Percentiles rank a stretch among this genome's conserved stretches.
Evolutionary conservation across 371 early-diverging fungal genomes (phyloP).

Genomic region (Actinomortierella wolfii): DNA sequence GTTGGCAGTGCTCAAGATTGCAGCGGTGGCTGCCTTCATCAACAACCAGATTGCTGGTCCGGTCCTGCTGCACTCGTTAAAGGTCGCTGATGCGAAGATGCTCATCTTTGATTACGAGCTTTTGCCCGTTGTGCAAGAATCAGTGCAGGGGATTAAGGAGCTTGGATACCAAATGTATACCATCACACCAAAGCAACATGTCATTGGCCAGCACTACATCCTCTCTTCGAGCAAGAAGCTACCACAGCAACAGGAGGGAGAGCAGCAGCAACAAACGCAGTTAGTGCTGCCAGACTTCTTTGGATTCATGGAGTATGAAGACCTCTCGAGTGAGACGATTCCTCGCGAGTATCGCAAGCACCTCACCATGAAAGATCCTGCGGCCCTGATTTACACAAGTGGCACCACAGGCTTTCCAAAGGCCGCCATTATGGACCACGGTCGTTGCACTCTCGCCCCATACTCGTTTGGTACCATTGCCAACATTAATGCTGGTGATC

Average conservation of each 20-base stretch:
- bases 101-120: slow-evolving; percentile 38
- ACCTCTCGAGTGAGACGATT: slow-evolving; percentile 15
- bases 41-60: slow-evolving; percentile 34
- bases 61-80: slow-evolving; percentile 29
- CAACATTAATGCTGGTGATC: slow-evolving; percentile 11
- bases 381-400: slow-evolving; percentile 32
- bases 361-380: slow-evolving; percentile 14
- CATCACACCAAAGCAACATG: slow-evolving; percentile 24
- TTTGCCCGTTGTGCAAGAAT: slow-evolving; percentile 9
- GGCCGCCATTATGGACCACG: slow-evolving; percentile 43
- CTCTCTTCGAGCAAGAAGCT: too few species aligned
- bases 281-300: slow-evolving; percentile 14
- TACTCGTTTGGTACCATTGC: background rate
- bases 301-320: slow-evolving; percentile 18
- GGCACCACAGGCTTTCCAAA: slow-evolving; percentile 40
- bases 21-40: slow-evolving; percentile 25
- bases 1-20: slow-evolving; percentile 39
- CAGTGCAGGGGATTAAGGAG: slow-evolving; percentile 15
- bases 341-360: slow-evolving; percentile 13
- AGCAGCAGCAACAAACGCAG: slow-evolving; percentile 7
- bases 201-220: slow-evolving; percentile 15
- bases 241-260: slow-evolving; percentile 3
- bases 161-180: slow-evolving; percentile 32
- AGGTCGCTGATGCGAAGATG: slow-evolving; percentile 23
- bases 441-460: slow-evolving; percentile 14